Evolutionary conservation across 2,329 filamentous ascomycete genomes (phyloP).

Genomic region (Myriosclerotinia curreyana): DNA sequence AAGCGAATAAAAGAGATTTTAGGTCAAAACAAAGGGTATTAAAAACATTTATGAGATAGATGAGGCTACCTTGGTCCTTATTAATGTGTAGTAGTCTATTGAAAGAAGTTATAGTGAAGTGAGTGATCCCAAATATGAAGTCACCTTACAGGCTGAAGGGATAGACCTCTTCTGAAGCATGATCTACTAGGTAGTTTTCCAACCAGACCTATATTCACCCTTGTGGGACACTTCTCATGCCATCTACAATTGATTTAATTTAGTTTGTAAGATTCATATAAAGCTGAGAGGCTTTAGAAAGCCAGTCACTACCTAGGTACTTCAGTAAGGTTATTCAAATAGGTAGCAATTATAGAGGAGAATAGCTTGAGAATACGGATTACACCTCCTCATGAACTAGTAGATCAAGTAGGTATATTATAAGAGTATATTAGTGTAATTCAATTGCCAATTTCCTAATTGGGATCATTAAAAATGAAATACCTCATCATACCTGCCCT

Average conservation of each 20-base stretch:
- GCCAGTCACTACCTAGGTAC: too few species aligned
- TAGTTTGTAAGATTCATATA: not conserved
- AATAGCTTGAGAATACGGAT: not conserved
- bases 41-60: not conserved
- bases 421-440: not conserved
- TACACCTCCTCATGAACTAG: not conserved
- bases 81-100: accelerated
- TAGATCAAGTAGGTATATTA: too few species aligned
- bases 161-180: not conserved
- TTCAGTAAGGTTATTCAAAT: not conserved
- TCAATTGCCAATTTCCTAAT: not conserved
- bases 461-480: not conserved
- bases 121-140: not conserved
- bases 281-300: not conserved
- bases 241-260: not conserved
- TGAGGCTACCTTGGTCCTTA: accelerated
- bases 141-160: not conserved
- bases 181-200: not conserved
- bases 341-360: not conserved
- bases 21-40: not conserved
- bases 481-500: too few species aligned
- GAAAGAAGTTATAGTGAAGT: not conserved
- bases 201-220: not conserved
- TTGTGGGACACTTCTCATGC: not conserved
- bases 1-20: not conserved